Evolutionary conservation across 345 rosid genomes (phyloP).

Genomic region (Populus deltoides): DNA sequence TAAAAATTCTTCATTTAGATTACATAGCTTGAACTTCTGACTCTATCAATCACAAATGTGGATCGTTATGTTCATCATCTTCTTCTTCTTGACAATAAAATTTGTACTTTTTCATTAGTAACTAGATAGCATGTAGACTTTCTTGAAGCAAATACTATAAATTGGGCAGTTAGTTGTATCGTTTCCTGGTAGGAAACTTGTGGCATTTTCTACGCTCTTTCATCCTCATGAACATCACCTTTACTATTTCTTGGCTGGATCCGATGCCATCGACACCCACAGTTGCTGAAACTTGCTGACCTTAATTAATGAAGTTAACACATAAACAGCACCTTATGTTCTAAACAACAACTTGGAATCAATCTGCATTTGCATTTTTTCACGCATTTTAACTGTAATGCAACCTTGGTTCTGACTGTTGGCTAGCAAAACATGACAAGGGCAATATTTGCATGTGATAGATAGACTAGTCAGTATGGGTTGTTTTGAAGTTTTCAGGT

Average conservation of each 20-base stretch:
- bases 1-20: too few relatives aligned
- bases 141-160: background rate
- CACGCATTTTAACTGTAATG: background rate
- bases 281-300: background rate
- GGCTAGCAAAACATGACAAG: background rate
- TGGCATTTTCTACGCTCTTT: background rate
- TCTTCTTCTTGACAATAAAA: background rate
- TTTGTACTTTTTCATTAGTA: background rate
- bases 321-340: background rate
- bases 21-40: too few relatives aligned
- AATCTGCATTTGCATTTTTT: background rate
- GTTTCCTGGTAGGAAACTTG: background rate
- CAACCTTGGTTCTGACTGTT: background rate
- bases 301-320: background rate
- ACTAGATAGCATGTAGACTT: background rate
- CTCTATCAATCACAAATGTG: too few relatives aligned
- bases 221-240: background rate
- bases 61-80: too few relatives aligned
- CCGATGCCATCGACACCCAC: background rate
- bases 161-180: background rate
- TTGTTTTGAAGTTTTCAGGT: background rate
- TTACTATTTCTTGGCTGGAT: background rate
- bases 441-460: background rate
- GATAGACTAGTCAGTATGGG: background rate
- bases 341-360: background rate